Percentiles rank a stretch among this genome's conserved stretches.
Conservation (phyloP, 1,139 yeast genomes). For the Diutina rugosa region DNA sequence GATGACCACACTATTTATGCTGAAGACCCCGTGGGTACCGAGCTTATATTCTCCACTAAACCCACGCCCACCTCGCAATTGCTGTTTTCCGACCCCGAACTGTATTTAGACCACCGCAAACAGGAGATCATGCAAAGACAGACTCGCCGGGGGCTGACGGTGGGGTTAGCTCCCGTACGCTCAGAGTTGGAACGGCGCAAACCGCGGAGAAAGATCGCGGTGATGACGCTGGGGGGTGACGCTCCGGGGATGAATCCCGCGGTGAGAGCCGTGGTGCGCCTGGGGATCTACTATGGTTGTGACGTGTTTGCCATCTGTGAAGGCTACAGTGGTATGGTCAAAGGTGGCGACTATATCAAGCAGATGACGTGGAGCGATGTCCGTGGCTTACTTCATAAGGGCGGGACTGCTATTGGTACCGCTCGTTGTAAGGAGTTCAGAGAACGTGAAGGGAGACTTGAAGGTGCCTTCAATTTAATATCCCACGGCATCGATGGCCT, state of each 20-base stretch:
- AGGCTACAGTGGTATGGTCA: conserved; percentile 89
- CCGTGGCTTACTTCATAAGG: conserved; percentile 79
- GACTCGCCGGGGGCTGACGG: neutral
- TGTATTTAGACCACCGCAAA: conserved; percentile 13
- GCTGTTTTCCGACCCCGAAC: conserved; percentile 17
- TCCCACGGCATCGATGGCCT: conserved; percentile 87
- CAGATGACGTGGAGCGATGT: conserved; percentile 89
- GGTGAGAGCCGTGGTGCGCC: conserved; percentile 86
- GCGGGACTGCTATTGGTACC: conserved; percentile 95
- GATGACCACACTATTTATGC: conserved; percentile 14
- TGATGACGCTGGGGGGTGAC: conserved; percentile 98
- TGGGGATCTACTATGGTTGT: conserved; percentile 82
- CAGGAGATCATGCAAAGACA: conserved; percentile 8
- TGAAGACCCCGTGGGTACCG: conserved; percentile 47
- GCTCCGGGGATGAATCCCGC: conserved; percentile 98
- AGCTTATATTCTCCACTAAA: conserved; percentile 28
- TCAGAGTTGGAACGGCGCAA: neutral
- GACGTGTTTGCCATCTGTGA: conserved; percentile 90
- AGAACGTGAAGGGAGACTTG: conserved; percentile 72
- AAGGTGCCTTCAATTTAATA: conserved; percentile 76
- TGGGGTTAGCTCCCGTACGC: neutral
- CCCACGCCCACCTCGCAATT: conserved; percentile 17
- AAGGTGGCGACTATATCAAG: conserved; percentile 66
- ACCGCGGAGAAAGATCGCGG: conserved; percentile 54
- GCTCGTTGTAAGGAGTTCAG: conserved; percentile 83